Conservation (phyloP, 352 stramenopile species). For the Phytophthora fragariaefolia region DNA sequence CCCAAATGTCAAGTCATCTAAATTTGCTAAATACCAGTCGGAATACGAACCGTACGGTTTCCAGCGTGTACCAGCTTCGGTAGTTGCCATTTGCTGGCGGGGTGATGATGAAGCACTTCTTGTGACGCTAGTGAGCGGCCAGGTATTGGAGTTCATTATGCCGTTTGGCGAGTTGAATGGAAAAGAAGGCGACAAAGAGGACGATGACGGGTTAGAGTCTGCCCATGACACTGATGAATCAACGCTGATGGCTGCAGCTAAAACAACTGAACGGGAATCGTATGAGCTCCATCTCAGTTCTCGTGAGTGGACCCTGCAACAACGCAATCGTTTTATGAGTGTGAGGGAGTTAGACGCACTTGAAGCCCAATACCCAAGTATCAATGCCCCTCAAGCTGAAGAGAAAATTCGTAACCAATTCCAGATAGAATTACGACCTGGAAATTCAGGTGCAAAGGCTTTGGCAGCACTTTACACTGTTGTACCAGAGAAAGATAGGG, state of each 20-base stretch:
- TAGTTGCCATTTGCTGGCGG: slow-evolving; percentile 71
- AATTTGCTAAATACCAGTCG: slow-evolving; percentile 57
- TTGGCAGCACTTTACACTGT: slow-evolving; percentile 54
- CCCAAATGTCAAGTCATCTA: slow-evolving; percentile 53
- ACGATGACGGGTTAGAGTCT: slow-evolving; percentile 3
- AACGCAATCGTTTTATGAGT: slow-evolving; percentile 57
- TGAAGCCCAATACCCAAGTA: slow-evolving; percentile 47
- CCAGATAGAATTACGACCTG: slow-evolving; percentile 42
- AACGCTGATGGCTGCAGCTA: not conserved
- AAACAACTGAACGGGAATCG: slow-evolving; percentile 45
- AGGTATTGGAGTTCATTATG: slow-evolving; percentile 75
- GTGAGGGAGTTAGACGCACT: slow-evolving; percentile 58
- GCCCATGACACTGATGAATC: slow-evolving; percentile 10
- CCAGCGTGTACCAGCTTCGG: slow-evolving; percentile 42
- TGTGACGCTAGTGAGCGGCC: slow-evolving; percentile 59
- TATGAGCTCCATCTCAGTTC: slow-evolving; percentile 60
- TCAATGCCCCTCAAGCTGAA: slow-evolving; percentile 45
- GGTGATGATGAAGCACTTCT: slow-evolving; percentile 72
- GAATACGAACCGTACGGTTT: slow-evolving; percentile 87
- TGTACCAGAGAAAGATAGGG: slow-evolving; percentile 32
- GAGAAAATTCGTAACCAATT: slow-evolving; percentile 62
- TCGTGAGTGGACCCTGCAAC: slow-evolving; percentile 49
- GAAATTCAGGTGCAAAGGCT: slow-evolving; percentile 30
- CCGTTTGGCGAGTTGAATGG: slow-evolving; percentile 36
- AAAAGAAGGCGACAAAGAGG: slow-evolving; percentile 5